These are phyloP conservation scores for Krasilnikovozyma curviuscula DNA, from an alignment of 768 basidiomycete species.

Conservation along the genomic window DNA sequence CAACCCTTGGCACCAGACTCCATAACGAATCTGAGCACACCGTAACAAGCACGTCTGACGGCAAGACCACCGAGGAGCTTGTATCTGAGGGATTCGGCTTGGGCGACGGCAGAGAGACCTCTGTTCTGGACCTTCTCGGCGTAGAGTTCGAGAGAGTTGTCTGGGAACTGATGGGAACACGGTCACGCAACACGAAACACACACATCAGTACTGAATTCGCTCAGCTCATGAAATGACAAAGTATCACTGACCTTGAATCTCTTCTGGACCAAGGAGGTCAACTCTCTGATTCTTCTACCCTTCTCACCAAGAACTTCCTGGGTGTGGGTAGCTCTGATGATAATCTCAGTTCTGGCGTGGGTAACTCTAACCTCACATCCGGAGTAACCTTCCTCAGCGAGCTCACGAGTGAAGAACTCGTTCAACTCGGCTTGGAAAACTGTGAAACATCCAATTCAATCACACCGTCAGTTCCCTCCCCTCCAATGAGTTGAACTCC, in stretches of 20 bases:
- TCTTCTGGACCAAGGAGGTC: constrained; percentile 92
- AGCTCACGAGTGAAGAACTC: constrained; percentile 92
- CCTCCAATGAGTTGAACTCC: no score
- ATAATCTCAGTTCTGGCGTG: constrained; percentile 99
- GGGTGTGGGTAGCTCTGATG: constrained; percentile 96
- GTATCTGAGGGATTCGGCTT: constrained; percentile 95
- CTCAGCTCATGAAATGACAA: neutral
- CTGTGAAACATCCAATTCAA: no score
- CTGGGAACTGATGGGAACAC: constrained; percentile 47
- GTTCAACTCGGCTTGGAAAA: constrained; percentile 95
- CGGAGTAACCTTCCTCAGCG: constrained; percentile 98
- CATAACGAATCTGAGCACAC: constrained; percentile 99
- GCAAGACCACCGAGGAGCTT: constrained; percentile 98
- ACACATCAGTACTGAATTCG: neutral
- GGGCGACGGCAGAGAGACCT: constrained; percentile 93
- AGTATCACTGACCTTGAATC: constrained; percentile 46
- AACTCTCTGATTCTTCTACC: constrained; percentile 98
- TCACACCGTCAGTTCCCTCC: no score
- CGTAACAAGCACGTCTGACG: constrained; percentile 95
- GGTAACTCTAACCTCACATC: constrained; percentile 97
- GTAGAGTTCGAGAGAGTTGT: constrained; percentile 95
- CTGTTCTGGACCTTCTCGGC: constrained; percentile 98
- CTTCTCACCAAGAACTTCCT: constrained; percentile 94
- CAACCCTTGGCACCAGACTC: constrained; percentile 99
- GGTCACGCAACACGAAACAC: neutral